Evolutionary conservation across 805 yeast species (phyloP), one percentile per base, ranked within the genome.

Genomic region (Nakazawaea ernobii): DNA sequence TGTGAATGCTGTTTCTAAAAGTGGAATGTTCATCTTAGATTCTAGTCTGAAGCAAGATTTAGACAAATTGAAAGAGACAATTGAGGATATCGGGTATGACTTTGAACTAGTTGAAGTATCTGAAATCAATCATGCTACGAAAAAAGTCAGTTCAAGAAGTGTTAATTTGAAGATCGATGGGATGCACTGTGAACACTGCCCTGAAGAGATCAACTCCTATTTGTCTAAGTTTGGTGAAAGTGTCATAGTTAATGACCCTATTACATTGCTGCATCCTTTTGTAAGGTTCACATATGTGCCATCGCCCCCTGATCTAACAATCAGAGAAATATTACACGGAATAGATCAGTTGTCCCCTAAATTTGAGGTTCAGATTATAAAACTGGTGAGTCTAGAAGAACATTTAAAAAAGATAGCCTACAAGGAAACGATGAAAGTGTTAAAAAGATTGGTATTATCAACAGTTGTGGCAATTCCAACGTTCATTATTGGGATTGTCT

Each of bases 171-270:
- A 67, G 38, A 70, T 84, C 8, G 69, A 68, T 1, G 90, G 90
- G 0, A 83, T 85, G 87, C 80, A 64, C 59, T 86, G 92, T 63
- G 75, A 71, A 11, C 78, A 80, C 56, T 86, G 92, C 59, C 92
- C 92, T 1, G 74, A 70, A 32, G 59, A 71, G 1, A 71, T 85
- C 29, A 74, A 72, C 56, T 62, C 68, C 3, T 74, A 74, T 30
- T 65, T 86, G 37, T 56, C 65, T 1, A 67, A 68, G 6, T 79
- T 71, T 53, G 90, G 87, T 46, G 75, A 74, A 32, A 77, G 82
- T 1, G 67, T 83, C 8, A 70, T 79, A 9, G 68, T 80, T 11
- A 74, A 77, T 33, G 79, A 80, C 48, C 75, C 80, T 2, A 70
- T 82, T 43, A 69, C 86, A 0, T 62, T 81, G 49, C 62, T 68